Percentiles rank a stretch among this genome's conserved stretches.
phyloP scores from a whole-genome alignment of 331 rosid species.

The Malus hybrid region DNA sequence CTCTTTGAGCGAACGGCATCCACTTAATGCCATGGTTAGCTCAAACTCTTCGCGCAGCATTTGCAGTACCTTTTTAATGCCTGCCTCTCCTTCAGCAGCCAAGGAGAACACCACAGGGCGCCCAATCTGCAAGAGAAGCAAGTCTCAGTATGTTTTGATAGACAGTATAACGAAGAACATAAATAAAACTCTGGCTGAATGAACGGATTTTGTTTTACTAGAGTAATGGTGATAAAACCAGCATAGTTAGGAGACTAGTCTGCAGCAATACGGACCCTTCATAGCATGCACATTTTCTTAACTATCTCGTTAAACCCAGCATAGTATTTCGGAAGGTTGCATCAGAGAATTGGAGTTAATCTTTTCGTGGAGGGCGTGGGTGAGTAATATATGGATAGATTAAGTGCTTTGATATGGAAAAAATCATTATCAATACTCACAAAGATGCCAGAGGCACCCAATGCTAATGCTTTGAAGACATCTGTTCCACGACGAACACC shows the following conservation, averaged over 20 bases:
- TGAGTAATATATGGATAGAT: not conserved
- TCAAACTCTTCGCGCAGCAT: conserved; percentile 91
- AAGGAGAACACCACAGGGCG: conserved; percentile 83
- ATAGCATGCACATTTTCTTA: too few relatives aligned
- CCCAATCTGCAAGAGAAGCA: conserved; percentile 49
- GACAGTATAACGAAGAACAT: not conserved
- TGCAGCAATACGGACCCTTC: too few relatives aligned
- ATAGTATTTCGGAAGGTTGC: too few relatives aligned
- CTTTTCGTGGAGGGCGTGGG: not conserved
- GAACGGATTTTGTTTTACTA: too few relatives aligned
- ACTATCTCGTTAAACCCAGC: too few relatives aligned
- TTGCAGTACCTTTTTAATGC: conserved; percentile 71
- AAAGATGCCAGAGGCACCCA: conserved; percentile 81
- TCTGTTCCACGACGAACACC: conserved; percentile 87
- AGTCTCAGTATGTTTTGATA: not conserved
- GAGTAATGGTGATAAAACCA: too few relatives aligned
- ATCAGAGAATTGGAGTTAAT: not conserved
- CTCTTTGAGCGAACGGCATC: conserved; percentile 79
- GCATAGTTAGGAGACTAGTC: too few relatives aligned
- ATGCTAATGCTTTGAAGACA: conserved; percentile 85
- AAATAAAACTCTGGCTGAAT: too few relatives aligned
- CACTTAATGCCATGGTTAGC: conserved; percentile 91
- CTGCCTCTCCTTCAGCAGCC: conserved; percentile 91
- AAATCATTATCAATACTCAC: conserved; percentile 21
- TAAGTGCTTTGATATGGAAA: not conserved